These are phyloP conservation scores for Saccharomycopsis sp. DNA, from an alignment of 805 yeast genomes.

Conservation along the genomic window DNA sequence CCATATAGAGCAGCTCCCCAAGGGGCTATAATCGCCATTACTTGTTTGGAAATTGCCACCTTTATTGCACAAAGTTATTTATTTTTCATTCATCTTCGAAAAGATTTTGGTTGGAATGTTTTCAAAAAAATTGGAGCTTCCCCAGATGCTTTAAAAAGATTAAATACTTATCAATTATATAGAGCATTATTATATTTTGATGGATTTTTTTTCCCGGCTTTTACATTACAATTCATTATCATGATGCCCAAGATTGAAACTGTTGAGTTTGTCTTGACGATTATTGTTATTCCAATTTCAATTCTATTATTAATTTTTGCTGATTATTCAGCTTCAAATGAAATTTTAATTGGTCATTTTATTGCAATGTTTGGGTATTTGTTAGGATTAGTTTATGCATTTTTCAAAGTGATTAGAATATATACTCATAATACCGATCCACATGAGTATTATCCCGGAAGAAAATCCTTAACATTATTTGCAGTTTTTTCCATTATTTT, in stretches of 20 bases:
- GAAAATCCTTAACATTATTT: slow-evolving; percentile 29
- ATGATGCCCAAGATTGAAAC: slow-evolving; percentile 29
- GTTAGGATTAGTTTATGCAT: slow-evolving; percentile 28
- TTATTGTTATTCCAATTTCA: slow-evolving; percentile 26
- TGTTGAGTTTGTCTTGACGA: slow-evolving; percentile 30
- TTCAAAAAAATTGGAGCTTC: slow-evolving; percentile 33
- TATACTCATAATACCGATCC: slow-evolving; percentile 30
- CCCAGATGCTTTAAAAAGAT: slow-evolving; percentile 24
- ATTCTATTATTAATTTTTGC: slow-evolving; percentile 25
- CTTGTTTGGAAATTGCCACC: slow-evolving; percentile 26
- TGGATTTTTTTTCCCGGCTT: slow-evolving; percentile 31
- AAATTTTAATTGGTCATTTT: slow-evolving; percentile 22
- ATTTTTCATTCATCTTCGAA: slow-evolving; percentile 24
- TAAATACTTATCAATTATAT: slow-evolving; percentile 28
- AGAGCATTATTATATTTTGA: slow-evolving; percentile 24
- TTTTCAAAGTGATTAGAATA: slow-evolving; percentile 30
- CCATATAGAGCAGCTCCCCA: slow-evolving; percentile 25
- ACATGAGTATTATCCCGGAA: slow-evolving; percentile 28
- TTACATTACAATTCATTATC: slow-evolving; percentile 31
- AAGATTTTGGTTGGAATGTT: slow-evolving; percentile 28
- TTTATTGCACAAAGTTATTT: slow-evolving; percentile 24
- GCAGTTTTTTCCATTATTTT: slow-evolving; percentile 28
- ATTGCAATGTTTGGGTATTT: slow-evolving; percentile 22
- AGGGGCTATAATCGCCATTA: slow-evolving; percentile 30
- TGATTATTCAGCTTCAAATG: slow-evolving; percentile 28